Evolutionary conservation across 2,329 filamentous ascomycete genomes (phyloP), one percentile per base, ranked within the genome.

Genomic region (Venturia asperata): DNA sequence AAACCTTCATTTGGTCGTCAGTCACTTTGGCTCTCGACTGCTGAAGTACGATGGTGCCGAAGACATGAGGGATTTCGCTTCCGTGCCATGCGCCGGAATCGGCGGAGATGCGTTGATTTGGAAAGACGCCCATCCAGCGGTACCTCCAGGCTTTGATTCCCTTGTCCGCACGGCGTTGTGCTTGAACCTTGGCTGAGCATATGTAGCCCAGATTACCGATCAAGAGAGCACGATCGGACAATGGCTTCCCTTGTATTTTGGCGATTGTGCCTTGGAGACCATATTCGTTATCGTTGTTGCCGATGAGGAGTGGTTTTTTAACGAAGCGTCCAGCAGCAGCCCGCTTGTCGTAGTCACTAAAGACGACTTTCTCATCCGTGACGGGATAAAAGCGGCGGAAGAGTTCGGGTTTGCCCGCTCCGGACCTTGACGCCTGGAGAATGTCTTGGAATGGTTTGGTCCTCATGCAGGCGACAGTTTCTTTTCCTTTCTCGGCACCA

Each of bases 381-480:
- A 65, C 56, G 11, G 64, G 64, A 21, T 55, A 47, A 56, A 66
- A 76, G 1, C 67, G 67, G 15, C 41, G 41, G 17, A 42, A 30
- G 17, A 47, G 6, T n/a, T 47, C 52, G 10, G 52, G 27, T 42
- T 27, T 49, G 2, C 30, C 27, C 2, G 34, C 47, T 60, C 45
- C 34, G 19, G 69, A 69, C 1, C 67, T 67, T 42, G 67, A 69
- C 19, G 68, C 69, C 4, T 68, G 68, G 21, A 69, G 67, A 34
- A 68, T 68, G 30, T 70, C 65, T n/a, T 66, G 21, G 43, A 70
- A 65, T 43, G 66, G 69, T 62, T 67, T 61, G 15, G 45, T 56
- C 41, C 69, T 68, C 70, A 71, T 71, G 58, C 71, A 72, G 1
- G 42, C 43, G 5, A 71, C 45, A 17, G 55, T 56, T 17, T 65